Evolutionary conservation across 2,329 filamentous ascomycete genomes (phyloP).

Genomic region (Fusarium nanum): DNA sequence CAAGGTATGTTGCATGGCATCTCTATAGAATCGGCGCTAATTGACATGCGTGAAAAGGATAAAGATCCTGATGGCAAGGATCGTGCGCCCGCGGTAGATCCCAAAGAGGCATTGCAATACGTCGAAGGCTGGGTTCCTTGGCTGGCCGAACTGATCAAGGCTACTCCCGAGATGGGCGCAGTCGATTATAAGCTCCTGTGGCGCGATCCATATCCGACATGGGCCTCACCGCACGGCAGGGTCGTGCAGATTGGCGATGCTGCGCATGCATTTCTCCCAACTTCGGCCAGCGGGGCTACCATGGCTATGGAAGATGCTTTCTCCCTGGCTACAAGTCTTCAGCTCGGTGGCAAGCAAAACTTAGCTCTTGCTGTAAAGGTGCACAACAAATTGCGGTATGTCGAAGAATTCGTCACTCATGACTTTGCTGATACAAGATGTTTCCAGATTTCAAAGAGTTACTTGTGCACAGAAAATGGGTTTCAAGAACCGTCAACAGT

Average conservation of each 20-base stretch:
- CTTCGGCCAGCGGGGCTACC: conserved; percentile 56
- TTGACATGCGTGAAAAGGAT: no score
- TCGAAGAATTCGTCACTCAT: fast-evolving
- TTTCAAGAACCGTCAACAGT: background rate
- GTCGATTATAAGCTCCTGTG: background rate
- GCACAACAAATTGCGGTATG: background rate
- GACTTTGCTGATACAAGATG: no score
- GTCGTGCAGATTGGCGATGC: conserved; percentile 56
- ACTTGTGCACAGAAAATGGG: background rate
- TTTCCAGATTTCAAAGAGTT: background rate
- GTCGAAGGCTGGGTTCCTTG: background rate
- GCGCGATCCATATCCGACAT: background rate
- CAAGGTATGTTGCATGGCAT: background rate
- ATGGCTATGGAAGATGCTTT: conserved; percentile 58
- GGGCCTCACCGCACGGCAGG: conserved; percentile 9
- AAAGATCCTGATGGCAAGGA: background rate
- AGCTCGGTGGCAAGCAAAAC: background rate
- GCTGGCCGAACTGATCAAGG: background rate
- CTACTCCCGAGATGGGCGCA: background rate
- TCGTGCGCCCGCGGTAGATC: background rate
- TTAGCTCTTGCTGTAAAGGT: background rate
- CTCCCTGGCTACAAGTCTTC: conserved; percentile 48
- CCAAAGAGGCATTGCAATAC: no score
- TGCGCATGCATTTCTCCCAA: conserved; percentile 56
- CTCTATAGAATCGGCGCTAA: background rate